Evolutionary conservation across 345 rosid genomes (phyloP), one percentile per base, ranked within the genome.

Genomic region (Erysimum cheiranthoides): DNA sequence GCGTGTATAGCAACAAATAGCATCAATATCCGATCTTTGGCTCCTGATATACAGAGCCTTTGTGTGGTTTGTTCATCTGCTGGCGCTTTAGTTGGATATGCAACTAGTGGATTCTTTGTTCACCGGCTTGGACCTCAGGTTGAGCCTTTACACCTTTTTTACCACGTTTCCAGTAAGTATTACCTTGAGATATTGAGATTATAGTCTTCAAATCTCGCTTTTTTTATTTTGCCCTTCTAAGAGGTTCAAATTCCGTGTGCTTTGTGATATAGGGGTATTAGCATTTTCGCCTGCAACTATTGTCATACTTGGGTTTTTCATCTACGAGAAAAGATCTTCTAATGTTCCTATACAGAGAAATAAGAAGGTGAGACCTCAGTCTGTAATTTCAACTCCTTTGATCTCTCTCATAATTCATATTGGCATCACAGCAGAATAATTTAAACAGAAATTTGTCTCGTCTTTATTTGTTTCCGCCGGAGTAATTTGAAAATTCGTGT

Each of bases 31-130:
- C 70, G 85, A 32, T 67, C 82, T 6, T 71, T 92, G 71, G 93
- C 96, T 11, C 85, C 97, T 17, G 97, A 92, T 78, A 88, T 92
- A 85, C 97, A 92, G 73, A 84, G 89, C 50, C 93, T 89, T 59
- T 92, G 96, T 63, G 86, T 90, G 72, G 63, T 89, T 77, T 92
- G 96, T 76, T 88, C 96, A 27, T 85, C 96, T 43, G 85, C 86
- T n/a, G 96, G 97, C 25, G 88, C 96, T 73, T 72, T 92, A 68
- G 50, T 88, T 32, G 96, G 96, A 14, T 90, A 85, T 59, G 83
- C 87, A 21, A 70, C 86, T 61, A 90, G 96, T 79, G 97, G 97
- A 42, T 80, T 90, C 76, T 85, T 84, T 71, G 88, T 87, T 82
- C 86, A 88, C 74, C 82, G 70, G 61, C 85, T 88, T 58, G 97